Evolutionary conservation across 1,284 basidiomycete genomes (phyloP).

Genomic region (Cutaneotrichosporon arboriforme): DNA sequence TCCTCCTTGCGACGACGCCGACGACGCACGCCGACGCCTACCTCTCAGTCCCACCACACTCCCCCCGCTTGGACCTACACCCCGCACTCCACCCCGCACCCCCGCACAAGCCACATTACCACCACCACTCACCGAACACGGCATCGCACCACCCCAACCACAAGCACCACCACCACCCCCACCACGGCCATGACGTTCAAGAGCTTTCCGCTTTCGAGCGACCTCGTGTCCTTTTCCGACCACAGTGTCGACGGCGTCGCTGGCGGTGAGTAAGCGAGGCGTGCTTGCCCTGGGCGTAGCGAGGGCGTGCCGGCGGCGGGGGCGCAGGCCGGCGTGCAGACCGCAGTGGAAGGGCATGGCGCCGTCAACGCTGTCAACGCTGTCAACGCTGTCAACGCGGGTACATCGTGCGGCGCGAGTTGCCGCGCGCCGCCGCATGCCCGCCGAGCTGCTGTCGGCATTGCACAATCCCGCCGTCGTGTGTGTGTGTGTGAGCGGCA

Average conservation of each 20-base stretch:
- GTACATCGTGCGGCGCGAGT: no score
- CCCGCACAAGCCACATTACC: background rate
- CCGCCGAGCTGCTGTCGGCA: no score
- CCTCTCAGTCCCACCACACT: no score
- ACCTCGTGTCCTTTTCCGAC: conserved; percentile 40
- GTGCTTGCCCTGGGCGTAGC: background rate
- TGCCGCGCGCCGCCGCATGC: no score
- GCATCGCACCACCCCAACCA: background rate
- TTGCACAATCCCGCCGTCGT: no score
- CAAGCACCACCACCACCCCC: background rate
- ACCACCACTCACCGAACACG: no score
- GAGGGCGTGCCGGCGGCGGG: background rate
- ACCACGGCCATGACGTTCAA: conserved; percentile 8
- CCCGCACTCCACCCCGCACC: background rate
- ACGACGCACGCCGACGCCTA: background rate
- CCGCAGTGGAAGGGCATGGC: background rate
- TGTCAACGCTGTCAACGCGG: no score
- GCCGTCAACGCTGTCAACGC: no score
- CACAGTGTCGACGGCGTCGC: conserved; percentile 39
- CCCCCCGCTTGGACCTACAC: background rate
- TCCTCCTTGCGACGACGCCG: no score
- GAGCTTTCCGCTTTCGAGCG: conserved; percentile 14
- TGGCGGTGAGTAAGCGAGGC: conserved; percentile 30
- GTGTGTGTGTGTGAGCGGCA: no score
- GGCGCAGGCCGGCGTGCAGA: background rate